Evolutionary conservation across 2,329 filamentous ascomycete species (phyloP).

Genomic region (Fusarium odoratissimum): DNA sequence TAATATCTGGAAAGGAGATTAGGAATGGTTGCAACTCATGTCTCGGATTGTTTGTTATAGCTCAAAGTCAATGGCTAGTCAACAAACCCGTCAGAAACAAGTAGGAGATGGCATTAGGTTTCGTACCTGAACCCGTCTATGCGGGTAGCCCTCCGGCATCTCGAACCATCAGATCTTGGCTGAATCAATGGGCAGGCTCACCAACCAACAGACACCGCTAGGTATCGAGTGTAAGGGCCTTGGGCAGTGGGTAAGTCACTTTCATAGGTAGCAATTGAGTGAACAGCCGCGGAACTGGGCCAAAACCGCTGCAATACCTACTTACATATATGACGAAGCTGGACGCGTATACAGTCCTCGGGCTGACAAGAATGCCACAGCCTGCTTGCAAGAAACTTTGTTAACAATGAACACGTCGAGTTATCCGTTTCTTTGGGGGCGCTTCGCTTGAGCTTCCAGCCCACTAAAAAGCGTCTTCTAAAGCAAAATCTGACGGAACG

Average conservation of each 20-base stretch:
- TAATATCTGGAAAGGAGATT: background rate
- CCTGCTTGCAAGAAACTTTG: conserved; percentile 10
- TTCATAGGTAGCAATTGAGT: background rate
- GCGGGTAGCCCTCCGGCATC: background rate
- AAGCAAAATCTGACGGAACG: conserved; percentile 4
- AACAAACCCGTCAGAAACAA: background rate
- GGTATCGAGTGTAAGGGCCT: background rate
- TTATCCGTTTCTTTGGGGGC: background rate
- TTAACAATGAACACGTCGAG: background rate
- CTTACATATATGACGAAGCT: conserved; percentile 11
- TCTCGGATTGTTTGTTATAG: background rate
- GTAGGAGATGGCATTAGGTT: background rate
- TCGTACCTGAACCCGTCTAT: background rate
- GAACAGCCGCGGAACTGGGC: background rate
- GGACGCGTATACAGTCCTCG: conserved; percentile 31
- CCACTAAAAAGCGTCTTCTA: conserved; percentile 11
- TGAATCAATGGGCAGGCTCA: background rate
- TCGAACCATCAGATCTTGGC: background rate
- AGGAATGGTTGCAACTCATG: background rate
- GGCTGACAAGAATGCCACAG: conserved; percentile 29
- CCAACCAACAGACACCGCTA: background rate
- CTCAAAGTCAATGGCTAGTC: background rate
- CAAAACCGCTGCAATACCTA: background rate
- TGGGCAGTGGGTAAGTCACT: background rate
- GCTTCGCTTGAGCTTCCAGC: conserved; percentile 1